phyloP scores from a whole-genome alignment of 176 grass and related monocot genomes.

The Oryza australiensis region DNA sequence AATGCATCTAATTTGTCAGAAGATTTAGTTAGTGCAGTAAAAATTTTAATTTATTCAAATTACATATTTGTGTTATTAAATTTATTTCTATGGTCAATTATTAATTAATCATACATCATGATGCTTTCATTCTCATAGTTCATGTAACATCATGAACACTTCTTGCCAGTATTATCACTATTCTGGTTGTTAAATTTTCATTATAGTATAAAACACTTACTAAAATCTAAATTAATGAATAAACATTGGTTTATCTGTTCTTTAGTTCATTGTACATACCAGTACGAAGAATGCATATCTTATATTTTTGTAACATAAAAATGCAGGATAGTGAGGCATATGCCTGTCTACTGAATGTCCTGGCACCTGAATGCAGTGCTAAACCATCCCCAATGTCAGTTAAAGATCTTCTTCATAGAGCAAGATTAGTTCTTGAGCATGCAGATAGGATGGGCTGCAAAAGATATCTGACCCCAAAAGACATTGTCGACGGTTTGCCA shows the following conservation, averaged over 20 bases:
- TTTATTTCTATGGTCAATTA: constrained; percentile 9
- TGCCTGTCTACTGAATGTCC: constrained; percentile 86
- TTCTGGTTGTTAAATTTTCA: constrained; percentile 29
- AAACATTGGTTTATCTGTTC: not conserved
- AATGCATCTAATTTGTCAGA: not conserved
- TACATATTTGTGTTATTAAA: constrained; percentile 10
- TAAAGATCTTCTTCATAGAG: constrained; percentile 86
- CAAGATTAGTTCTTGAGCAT: constrained; percentile 93
- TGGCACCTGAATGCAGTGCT: constrained; percentile 76
- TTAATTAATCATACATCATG: not conserved
- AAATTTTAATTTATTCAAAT: not conserved
- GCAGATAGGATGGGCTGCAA: constrained; percentile 98
- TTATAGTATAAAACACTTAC: not conserved
- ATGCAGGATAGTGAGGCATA: constrained; percentile 92
- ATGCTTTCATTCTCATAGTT: not conserved
- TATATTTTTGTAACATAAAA: constrained; percentile 30
- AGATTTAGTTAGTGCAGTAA: not conserved
- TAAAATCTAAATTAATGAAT: constrained; percentile 29
- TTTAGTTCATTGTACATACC: constrained; percentile 3
- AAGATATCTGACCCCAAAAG: constrained; percentile 93
- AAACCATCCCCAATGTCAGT: constrained; percentile 72
- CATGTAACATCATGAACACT: constrained; percentile 1
- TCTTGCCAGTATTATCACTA: not conserved
- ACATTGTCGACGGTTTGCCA: constrained; percentile 91
- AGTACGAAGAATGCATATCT: not conserved